Percentiles rank a stretch among this genome's conserved stretches.
Conservation (phyloP, 2,329 filamentous ascomycete species). For the Paecilomyces variotii region DNA sequence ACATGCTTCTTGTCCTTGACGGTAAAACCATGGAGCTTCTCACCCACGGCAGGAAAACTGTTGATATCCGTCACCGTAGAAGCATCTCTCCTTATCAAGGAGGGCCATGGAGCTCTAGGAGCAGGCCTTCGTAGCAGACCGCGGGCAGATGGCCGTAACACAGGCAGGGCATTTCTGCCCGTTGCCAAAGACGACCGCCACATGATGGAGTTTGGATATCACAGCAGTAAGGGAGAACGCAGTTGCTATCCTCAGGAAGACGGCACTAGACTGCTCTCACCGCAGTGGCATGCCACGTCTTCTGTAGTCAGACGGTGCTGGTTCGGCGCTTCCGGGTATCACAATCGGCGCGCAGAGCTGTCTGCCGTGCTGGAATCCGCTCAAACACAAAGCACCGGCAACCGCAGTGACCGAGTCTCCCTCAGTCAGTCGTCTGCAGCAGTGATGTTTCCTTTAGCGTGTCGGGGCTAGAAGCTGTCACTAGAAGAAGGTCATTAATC, state of each 20-base stretch:
- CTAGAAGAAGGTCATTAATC: neutral
- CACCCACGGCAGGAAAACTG: slow-evolving; percentile 68
- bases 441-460: neutral
- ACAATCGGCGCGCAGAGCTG: neutral
- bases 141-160: slow-evolving; percentile 11
- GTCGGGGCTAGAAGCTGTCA: neutral
- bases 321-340: neutral
- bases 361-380: neutral
- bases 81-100: slow-evolving; percentile 15
- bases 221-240: slow-evolving; percentile 1
- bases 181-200: slow-evolving; percentile 23
- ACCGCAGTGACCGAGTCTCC: neutral
- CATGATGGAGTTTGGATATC: slow-evolving; percentile 14
- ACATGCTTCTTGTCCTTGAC: slow-evolving; percentile 83
- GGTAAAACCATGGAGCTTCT: slow-evolving; percentile 89
- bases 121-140: slow-evolving; percentile 12
- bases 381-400: neutral
- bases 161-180: slow-evolving; percentile 17
- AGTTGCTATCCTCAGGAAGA: neutral
- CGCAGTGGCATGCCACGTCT: neutral
- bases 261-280: neutral
- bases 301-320: neutral
- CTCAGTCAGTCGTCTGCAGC: neutral
- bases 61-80: slow-evolving; percentile 68
- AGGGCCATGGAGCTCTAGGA: slow-evolving; percentile 10